Base-by-base conservation (phyloP, 305 asterid species). In the Striga hermonthica region DNA sequence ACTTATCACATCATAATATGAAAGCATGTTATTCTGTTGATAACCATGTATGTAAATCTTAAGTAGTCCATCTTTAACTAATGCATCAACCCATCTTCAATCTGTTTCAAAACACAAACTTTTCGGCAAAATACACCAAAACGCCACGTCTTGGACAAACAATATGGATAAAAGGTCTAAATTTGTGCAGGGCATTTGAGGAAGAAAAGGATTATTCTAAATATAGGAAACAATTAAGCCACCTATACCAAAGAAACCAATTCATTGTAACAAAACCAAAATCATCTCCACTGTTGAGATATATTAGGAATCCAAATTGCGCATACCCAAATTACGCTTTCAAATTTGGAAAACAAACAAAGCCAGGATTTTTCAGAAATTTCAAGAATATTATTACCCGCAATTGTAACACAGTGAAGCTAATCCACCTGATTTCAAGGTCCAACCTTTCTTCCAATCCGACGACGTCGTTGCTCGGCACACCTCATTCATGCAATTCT, bases 371-470 rank as follows among this genome's bases (percentile, higher is more conserved):
- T n/a, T n/a, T n/a, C n/a, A n/a, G n/a, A n/a, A n/a, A n/a, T 45
- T 69, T 47, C 55, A 22, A 65, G 68, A 79, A 48, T n/a, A 75
- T 72, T n/a, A n/a, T 82, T 86, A 94, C 98, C 99, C 99, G 90
- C 99, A 94, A 72, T 70, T 77, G 78, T 40, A 76, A 65, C 99
- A 91, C 39, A 94, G 95, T 12, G 72, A 77, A 10, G 98, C 98
- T 73, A 79, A 81, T 80, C 90, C 94, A 65, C 97, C 98, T n/a
- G 91, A 88, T 83, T 85, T 88, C 84, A 90, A 81, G 81, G 66
- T 75, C 99, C 99, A 94, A 6, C 98, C 99, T 68, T 79, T 83
- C 84, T 87, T 94, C 90, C 81, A 84, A 55, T 85, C 96, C 22
- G 83, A 75, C 83, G 96, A 76, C 87, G 95, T 72, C 91, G 88